Evolutionary conservation across 306 rosid genomes (phyloP), one percentile per base, ranked within the genome.

Genomic region (Pyrus bretschneideri): DNA sequence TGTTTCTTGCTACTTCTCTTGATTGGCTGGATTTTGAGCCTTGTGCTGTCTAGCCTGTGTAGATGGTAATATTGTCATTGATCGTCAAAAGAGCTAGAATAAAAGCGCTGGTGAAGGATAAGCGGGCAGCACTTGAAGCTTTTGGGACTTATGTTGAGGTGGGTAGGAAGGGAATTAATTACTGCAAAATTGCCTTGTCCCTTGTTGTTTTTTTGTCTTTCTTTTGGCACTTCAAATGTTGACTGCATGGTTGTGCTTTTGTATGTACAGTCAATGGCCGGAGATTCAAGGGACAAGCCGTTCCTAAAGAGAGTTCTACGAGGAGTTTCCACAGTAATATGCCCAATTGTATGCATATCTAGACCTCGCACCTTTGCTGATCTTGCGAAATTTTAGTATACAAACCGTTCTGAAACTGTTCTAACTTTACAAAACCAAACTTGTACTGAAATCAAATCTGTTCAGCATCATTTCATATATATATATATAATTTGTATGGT

Each of bases 91-190:
- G 87, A 85, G 60, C 84, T 75, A 87, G 89, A 85, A 78, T 95
- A 51, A 95, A 90, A 83, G 89, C 97, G 49, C 52, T 95, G 85
- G 97, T 92, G 78, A 95, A 87, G 85, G 96, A 95, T 82, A 92
- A 88, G 84, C 85, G 89, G 31, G 90, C 88, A 74, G 97, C 97
- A 12, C 96, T 92, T 76, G 97, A 95, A 85, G 91, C 98, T 64
- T 92, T 92, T 79, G 98, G 98, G 75, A 89, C 81, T 75, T 95
- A 95, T 79, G 97, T 95, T 76, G 98, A 92, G 93, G 98, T 95
- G 45, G 60, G 82, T 29, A 29, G 30, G 30, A 29, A 72, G 78
- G 75, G 29, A 33, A 46, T 49, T 44, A 49, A 3, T 38, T n/a
- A 6, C 55, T 58, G 52, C 27, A 17, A n/a, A 27, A 6, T 9